phyloP scores from a whole-genome alignment of 164 flowering plant genomes.

The Warburgia ugandensis region DNA sequence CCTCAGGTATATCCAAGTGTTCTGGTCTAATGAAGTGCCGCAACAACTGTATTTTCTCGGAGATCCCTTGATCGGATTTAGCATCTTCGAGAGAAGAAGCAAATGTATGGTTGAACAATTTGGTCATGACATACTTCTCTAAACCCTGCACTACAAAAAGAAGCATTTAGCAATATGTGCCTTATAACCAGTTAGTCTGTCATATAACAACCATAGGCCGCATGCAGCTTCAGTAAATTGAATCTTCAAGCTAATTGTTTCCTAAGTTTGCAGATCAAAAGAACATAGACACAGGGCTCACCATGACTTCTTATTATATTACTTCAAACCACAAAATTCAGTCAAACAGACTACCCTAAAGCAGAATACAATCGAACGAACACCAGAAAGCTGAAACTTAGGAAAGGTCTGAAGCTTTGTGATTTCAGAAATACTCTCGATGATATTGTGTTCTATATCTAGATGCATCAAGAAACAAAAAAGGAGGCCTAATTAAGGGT shows the following conservation, averaged over 20 bases:
- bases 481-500: no score
- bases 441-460: no score
- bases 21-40: slow-evolving; percentile 44
- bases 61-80: slow-evolving; percentile 28
- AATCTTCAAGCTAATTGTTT: no score
- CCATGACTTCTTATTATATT: no score
- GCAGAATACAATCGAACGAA: not conserved
- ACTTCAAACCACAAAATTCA: not conserved
- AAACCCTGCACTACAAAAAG: slow-evolving; percentile 30
- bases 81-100: slow-evolving; percentile 36
- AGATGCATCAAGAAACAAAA: no score
- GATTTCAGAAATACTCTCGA: no score
- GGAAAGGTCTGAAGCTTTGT: no score
- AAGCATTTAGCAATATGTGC: not conserved
- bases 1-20: slow-evolving; percentile 42
- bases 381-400: not conserved
- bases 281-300: not conserved
- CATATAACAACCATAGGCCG: not conserved
- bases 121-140: slow-evolving; percentile 56
- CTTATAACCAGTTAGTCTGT: not conserved
- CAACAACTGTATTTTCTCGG: slow-evolving; percentile 32
- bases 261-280: not conserved
- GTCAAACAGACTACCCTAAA: no score
- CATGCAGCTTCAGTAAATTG: not conserved
- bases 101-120: slow-evolving; percentile 38